Percentiles rank a stretch among this genome's conserved stretches.
These are phyloP conservation scores for Arthrobotrys entomopaga DNA, from an alignment of 2,329 filamentous ascomycete species.

Conservation along the genomic window DNA sequence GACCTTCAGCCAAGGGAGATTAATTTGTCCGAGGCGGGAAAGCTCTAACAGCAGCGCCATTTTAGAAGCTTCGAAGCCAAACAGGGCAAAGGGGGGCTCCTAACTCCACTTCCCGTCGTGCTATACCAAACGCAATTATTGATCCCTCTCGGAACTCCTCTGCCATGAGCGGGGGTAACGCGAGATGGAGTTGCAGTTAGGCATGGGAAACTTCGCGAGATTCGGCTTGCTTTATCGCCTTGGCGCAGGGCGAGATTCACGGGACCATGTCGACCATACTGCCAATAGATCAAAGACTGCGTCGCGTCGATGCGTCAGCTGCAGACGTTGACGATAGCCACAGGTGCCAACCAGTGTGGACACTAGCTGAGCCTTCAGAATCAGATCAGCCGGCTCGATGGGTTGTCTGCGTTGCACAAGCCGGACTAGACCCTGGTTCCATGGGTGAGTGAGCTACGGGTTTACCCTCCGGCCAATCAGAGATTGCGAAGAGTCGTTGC, in stretches of 20 bases:
- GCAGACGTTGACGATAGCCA: constrained; percentile 22
- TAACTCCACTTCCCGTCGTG: constrained; percentile 10
- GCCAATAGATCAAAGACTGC: no score
- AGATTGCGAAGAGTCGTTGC: not conserved
- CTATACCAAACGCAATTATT: not conserved
- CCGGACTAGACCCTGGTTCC: not conserved
- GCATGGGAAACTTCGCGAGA: not conserved
- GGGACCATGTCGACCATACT: constrained; percentile 6
- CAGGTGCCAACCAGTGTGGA: no score
- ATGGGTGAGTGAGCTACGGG: constrained; percentile 7
- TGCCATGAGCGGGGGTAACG: not conserved
- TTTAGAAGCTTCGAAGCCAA: constrained; percentile 27
- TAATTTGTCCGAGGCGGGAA: constrained; percentile 20
- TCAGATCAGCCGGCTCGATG: no score
- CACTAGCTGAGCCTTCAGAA: no score
- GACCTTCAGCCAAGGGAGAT: not conserved
- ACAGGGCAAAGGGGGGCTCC: not conserved
- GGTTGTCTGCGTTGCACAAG: no score
- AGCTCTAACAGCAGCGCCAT: constrained; percentile 2
- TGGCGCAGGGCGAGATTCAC: constrained; percentile 32
- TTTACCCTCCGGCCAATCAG: constrained; percentile 36
- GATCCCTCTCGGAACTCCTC: not conserved
- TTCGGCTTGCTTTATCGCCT: constrained; percentile 23
- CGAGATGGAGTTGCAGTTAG: not conserved
- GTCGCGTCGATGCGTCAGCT: constrained; percentile 4